phyloP scores from a whole-genome alignment of 441 rosid genomes.

The Populus hybrid region DNA sequence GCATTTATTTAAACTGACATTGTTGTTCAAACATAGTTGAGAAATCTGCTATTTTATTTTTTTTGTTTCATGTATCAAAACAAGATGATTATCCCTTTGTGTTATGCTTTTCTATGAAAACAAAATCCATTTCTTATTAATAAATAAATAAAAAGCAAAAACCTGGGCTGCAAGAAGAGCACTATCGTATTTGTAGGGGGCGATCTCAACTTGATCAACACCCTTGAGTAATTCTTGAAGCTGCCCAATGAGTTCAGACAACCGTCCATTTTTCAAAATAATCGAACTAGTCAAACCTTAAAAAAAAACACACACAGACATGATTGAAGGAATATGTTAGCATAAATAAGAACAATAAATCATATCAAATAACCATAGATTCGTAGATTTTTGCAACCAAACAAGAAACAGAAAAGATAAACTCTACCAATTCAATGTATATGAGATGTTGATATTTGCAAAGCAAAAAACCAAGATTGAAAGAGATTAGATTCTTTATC shows the following conservation, averaged over 20 bases:
- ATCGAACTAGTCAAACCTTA: slow-evolving; percentile 78
- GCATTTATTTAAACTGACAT: not conserved
- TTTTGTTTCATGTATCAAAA: not conserved
- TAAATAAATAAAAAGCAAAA: not conserved
- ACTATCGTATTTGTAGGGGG: slow-evolving; percentile 55
- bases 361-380: not conserved
- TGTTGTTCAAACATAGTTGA: not conserved
- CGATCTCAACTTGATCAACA: slow-evolving; percentile 51
- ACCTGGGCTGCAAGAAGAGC: slow-evolving; percentile 81
- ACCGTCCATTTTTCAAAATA: slow-evolving; percentile 62
- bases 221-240: slow-evolving; percentile 82
- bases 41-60: too few relatives aligned
- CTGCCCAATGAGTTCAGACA: slow-evolving; percentile 75
- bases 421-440: not conserved
- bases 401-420: not conserved
- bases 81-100: not conserved
- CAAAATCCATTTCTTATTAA: not conserved
- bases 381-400: too few relatives aligned
- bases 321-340: not conserved
- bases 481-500: not conserved
- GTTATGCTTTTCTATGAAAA: not conserved
- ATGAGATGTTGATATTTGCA: not conserved
- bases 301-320: not conserved
- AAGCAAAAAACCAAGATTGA: not conserved
- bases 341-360: slow-evolving; percentile 7